A percentile compares a stretch with the other conserved stretches of the same genome.
phyloP scores from a whole-genome alignment of 169 alveolate genomes.

The Eimeria brunetti region DNA sequence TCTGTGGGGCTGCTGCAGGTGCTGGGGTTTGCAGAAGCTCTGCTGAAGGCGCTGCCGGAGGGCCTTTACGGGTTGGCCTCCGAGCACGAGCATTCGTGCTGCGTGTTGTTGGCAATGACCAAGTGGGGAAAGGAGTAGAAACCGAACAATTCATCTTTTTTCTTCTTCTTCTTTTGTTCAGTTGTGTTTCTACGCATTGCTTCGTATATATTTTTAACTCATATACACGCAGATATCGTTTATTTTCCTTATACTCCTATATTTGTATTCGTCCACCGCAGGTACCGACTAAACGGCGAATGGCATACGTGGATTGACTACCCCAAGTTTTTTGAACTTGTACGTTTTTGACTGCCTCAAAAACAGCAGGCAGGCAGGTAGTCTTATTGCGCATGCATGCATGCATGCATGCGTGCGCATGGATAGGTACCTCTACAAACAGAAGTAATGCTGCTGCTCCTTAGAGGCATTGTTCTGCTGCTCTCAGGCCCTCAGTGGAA shows the following conservation, averaged over 20 bases:
- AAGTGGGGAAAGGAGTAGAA: slow-evolving; percentile 3
- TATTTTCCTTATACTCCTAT: too few species aligned
- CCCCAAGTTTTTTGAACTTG: slow-evolving; percentile 88
- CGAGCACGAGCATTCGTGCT: slow-evolving; percentile 93
- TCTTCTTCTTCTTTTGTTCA: background rate
- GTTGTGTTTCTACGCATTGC: background rate
- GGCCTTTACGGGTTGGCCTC: slow-evolving; percentile 89
- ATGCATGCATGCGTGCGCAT: background rate
- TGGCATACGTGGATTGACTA: slow-evolving; percentile 95
- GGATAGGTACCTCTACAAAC: background rate
- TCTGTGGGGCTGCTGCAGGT: slow-evolving; percentile 26
- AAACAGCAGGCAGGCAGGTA: background rate
- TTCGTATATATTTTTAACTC: background rate
- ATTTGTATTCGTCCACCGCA: background rate
- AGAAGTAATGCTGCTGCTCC: background rate
- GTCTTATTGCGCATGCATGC: background rate
- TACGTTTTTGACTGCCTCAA: background rate
- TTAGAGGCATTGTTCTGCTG: background rate
- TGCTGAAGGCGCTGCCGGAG: slow-evolving; percentile 68
- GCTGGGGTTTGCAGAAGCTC: slow-evolving; percentile 5
- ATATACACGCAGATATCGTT: too few species aligned
- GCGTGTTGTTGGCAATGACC: slow-evolving; percentile 88
- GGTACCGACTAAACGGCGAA: slow-evolving; percentile 86
- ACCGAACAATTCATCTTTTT: background rate
- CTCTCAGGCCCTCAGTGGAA: slow-evolving; percentile 55